Evolutionary conservation across 768 basidiomycete genomes (phyloP).

Genomic region (Mycena polygramma): DNA sequence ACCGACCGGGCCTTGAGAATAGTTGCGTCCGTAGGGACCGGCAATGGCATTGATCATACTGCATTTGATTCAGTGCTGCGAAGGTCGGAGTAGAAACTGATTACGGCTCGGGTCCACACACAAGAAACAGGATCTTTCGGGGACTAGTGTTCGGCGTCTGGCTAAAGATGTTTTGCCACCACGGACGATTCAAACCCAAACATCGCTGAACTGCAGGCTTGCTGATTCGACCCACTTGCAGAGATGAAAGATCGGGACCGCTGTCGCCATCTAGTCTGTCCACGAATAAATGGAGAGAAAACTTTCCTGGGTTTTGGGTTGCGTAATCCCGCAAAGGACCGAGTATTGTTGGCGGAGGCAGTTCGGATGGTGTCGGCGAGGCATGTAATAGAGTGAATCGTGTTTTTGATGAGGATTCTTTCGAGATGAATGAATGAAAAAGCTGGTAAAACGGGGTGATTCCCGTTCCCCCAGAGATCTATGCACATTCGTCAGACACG

Average conservation of each 20-base stretch:
- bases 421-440: conserved; percentile 66
- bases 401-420: conserved; percentile 49
- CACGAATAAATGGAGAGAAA: conserved; percentile 74
- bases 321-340: conserved; percentile 65
- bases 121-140: conserved; percentile 71
- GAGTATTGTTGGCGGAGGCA: conserved; percentile 77
- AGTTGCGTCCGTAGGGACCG: conserved; percentile 82
- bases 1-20: conserved; percentile 79
- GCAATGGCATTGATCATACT: conserved; percentile 85
- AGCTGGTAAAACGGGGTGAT: conserved; percentile 90
- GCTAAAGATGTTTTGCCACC: conserved; percentile 53
- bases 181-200: conserved; percentile 49
- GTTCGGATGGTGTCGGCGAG: conserved; percentile 69
- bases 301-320: conserved; percentile 59
- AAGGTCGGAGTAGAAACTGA: conserved; percentile 38
- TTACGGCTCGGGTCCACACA: conserved; percentile 90
- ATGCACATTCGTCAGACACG: not conserved
- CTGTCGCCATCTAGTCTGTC: conserved; percentile 56
- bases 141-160: conserved; percentile 36
- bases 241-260: conserved; percentile 34
- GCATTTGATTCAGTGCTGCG: conserved; percentile 20
- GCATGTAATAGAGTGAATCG: conserved; percentile 82
- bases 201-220: conserved; percentile 60
- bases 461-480: conserved; percentile 93
- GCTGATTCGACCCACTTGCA: conserved; percentile 68